Base-by-base conservation (phyloP, 164 flowering plant species). In the Nymphaea colorata region DNA sequence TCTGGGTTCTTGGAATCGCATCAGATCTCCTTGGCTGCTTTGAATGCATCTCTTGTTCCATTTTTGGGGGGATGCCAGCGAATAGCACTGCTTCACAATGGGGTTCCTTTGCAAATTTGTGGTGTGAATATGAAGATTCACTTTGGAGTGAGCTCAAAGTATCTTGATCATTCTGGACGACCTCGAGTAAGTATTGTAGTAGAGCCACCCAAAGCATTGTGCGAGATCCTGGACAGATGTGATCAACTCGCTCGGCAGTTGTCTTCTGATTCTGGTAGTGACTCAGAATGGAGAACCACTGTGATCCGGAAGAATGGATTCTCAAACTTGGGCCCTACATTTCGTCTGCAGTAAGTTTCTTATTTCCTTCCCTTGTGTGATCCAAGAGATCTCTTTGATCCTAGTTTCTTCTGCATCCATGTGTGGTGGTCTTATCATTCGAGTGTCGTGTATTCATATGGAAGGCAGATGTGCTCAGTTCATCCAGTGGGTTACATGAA, bases 281-380 rank as follows among this genome's bases (percentile, higher is more conserved):
- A 71, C 77, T 90, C 98, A 62, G 90, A 87, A 17, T 95, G 98
- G 98, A 82, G 86, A 78, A 85, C 85, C 68, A 76, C 80, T 41
- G 95, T 94, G 55, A 74, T 62, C 42, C 76, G 88, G 66, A 87
- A 81, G 77, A 63, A 67, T 66, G 88, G 89, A 70, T 88, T 76
- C 74, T 57, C 67, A 64, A 86, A 86, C 78, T 11, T 41, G 10
- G 42, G 72, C 62, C 80, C 96, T 45, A 86, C 90, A 12, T 67
- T 86, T 36, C 85, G 99, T 64, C 66, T 92, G 63, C 76, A 87
- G 99, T 90, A 87, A 83, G 97, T 86, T 75, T 42, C 61, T 25
- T 73, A 8, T 55, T 55, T 16, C 16, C 59, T 8, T 55, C 59
- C 10, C 59, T 55, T 14, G 8, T 7, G 14, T 2, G 2, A 25